These are phyloP conservation scores for Serendipita indica DNA, from an alignment of 768 basidiomycete genomes.

Conservation along the genomic window DNA sequence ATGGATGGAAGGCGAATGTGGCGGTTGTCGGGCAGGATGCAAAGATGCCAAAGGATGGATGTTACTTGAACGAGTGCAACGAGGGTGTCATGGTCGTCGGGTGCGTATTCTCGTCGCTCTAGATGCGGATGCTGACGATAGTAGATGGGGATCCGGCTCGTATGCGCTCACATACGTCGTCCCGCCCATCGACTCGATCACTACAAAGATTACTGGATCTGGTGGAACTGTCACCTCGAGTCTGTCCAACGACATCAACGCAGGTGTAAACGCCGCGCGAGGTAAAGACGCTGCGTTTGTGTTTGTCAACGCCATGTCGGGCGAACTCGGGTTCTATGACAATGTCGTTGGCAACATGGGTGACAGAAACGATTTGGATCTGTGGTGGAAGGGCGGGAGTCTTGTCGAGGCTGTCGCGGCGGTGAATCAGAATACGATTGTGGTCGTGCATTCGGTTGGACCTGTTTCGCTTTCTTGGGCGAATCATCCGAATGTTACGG, in stretches of 20 bases:
- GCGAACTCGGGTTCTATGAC: constrained; percentile 11
- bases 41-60: constrained; percentile 10
- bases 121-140: background rate
- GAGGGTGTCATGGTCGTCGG: constrained; percentile 15
- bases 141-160: constrained; percentile 19
- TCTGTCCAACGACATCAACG: constrained; percentile 12
- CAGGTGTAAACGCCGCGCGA: background rate
- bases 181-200: constrained; percentile 16
- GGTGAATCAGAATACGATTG: constrained; percentile 41
- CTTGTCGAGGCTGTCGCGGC: constrained; percentile 17
- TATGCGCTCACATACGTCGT: constrained; percentile 16
- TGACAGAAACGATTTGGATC: constrained; percentile 14
- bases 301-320: constrained; percentile 16
- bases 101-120: background rate
- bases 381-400: constrained; percentile 14
- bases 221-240: background rate
- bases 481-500: constrained; percentile 56
- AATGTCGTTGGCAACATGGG: constrained; percentile 15
- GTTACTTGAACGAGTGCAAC: constrained; percentile 14
- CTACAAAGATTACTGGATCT: constrained; percentile 11
- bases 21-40: constrained; percentile 14
- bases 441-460: constrained; percentile 49
- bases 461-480: constrained; percentile 45
- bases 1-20: constrained; percentile 5
- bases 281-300: constrained; percentile 17